phyloP scores from a whole-genome alignment of 805 yeast genomes.

The Teunomyces aglyptinius region DNA sequence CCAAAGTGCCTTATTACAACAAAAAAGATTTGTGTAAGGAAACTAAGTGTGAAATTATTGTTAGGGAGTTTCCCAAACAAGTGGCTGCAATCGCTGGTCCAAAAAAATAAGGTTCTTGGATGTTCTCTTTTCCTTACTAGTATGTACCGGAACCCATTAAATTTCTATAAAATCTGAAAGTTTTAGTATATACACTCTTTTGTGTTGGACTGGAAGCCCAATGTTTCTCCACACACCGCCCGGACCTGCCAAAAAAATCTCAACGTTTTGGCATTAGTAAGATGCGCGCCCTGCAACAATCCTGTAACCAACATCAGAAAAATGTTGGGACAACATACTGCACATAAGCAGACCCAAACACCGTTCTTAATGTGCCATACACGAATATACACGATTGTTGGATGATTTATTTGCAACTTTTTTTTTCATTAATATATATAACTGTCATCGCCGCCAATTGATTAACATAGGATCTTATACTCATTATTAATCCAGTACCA shows the following conservation, averaged over 20 bases:
- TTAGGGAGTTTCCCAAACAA: slow-evolving; percentile 70
- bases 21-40: slow-evolving; percentile 74
- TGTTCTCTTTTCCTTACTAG: neutral
- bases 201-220: neutral
- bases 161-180: neutral
- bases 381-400: slow-evolving; percentile 1
- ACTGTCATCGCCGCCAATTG: slow-evolving; percentile 4
- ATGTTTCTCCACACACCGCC: neutral
- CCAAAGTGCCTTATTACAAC: slow-evolving; percentile 56
- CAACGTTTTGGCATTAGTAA: neutral
- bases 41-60: slow-evolving; percentile 72
- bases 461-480: slow-evolving; percentile 1
- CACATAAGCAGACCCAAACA: slow-evolving; percentile 2
- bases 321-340: slow-evolving; percentile 2
- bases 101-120: neutral
- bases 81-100: neutral
- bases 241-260: neutral
- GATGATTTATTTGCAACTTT: slow-evolving; percentile 5
- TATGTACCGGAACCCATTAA: neutral
- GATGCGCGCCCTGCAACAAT: neutral
- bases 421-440: neutral
- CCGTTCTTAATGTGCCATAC: neutral
- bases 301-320: slow-evolving; percentile 1
- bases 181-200: too few species aligned
- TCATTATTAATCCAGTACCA: slow-evolving; percentile 4